Conservation (phyloP, 805 yeast genomes). For the Hanseniaspora valbyensis region DNA sequence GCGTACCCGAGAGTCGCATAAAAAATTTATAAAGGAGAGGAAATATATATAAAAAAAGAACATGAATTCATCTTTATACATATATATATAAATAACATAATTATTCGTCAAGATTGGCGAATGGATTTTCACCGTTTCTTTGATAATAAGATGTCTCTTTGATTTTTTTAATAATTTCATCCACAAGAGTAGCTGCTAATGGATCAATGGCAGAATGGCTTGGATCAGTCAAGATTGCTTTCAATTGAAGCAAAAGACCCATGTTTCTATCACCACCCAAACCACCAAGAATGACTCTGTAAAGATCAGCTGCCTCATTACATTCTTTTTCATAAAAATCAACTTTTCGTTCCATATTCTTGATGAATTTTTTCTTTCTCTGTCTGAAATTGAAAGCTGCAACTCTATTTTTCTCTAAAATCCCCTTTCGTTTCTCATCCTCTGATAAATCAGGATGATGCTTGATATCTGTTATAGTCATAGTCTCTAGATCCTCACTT, state of each 20-base stretch:
- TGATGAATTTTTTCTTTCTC: slow-evolving; percentile 79
- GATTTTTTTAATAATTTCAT: background rate
- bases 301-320: slow-evolving; percentile 39
- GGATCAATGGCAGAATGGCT: background rate
- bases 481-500: slow-evolving; percentile 6
- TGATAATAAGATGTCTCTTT: slow-evolving; percentile 15
- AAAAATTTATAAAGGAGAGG: no score
- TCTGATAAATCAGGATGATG: slow-evolving; percentile 38
- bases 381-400: slow-evolving; percentile 95
- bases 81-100: background rate
- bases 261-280: background rate
- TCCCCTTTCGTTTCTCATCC: slow-evolving; percentile 58
- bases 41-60: no score
- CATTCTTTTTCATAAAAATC: slow-evolving; percentile 60
- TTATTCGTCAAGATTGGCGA: slow-evolving; percentile 19
- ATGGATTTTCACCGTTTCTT: slow-evolving; percentile 25
- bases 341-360: slow-evolving; percentile 70
- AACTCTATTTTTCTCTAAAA: slow-evolving; percentile 78
- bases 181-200: background rate
- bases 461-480: slow-evolving; percentile 5
- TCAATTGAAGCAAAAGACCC: slow-evolving; percentile 1
- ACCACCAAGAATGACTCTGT: background rate
- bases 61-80: background rate
- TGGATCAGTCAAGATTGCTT: background rate
- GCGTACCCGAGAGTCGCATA: no score